Conservation (phyloP, 208 protist species). For the Herpetomonas muscarum region DNA sequence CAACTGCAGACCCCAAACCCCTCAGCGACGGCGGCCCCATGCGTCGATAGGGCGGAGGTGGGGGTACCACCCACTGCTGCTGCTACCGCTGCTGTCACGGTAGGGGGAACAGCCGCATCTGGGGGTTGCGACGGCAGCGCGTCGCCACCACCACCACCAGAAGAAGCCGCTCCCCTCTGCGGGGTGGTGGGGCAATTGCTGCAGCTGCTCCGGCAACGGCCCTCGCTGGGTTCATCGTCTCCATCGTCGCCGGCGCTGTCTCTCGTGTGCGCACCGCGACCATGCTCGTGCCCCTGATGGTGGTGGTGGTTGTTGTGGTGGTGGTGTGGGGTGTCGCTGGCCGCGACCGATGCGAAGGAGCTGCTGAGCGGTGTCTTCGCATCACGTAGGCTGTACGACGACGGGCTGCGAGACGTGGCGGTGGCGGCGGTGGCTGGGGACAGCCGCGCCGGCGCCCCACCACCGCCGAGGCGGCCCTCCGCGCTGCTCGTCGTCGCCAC, state of each 20-base stretch:
- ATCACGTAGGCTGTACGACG: neutral
- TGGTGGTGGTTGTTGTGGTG: neutral
- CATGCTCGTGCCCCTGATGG: neutral
- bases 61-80: no score
- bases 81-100: no score
- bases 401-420: neutral
- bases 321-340: neutral
- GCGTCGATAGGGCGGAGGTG: neutral
- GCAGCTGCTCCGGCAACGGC: no score
- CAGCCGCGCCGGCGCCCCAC: neutral
- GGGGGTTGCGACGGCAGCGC: no score
- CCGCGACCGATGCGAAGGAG: neutral
- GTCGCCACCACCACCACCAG: no score
- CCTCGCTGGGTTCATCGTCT: no score
- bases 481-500: conserved; percentile 1
- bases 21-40: neutral
- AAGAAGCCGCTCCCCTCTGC: no score
- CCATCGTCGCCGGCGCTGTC: no score
- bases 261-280: no score
- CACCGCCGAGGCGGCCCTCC: neutral
- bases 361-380: neutral
- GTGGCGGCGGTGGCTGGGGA: neutral
- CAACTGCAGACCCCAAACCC: no score
- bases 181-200: no score
- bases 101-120: no score